Base-by-base conservation (phyloP, 805 yeast genomes). In the Nakazawaea sp. region DNA sequence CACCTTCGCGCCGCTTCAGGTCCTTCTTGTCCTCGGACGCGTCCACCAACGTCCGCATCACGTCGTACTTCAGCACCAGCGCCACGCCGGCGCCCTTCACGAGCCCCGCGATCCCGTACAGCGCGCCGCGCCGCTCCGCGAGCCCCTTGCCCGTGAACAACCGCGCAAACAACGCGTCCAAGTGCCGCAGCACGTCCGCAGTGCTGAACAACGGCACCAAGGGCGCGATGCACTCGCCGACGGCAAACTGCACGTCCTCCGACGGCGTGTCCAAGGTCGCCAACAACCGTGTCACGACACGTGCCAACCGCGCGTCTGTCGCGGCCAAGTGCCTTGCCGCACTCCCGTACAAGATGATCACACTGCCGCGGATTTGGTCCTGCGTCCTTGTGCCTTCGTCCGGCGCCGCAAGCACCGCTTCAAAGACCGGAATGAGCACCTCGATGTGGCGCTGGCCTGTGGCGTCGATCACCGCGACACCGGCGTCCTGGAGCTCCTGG, bases 91-190 rank as follows among this genome's bases (percentile, higher is more conserved):
- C 72, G 41, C 99, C 98, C 52, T 85, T 81, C 3, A 84, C 90
- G 31, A 92, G 60, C 45, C 99, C 99, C 17, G 97, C 84, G 48
- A 92, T 72, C 57, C 97, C 98, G 62, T 85, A 88, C 1, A 97
- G 97, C 2, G 96, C 90, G 52, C 97, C 99, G 46, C 90, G 73
- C 53, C 96, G 72, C n/a, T 68, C 64, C 1, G 72, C 71, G 27
- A 64, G 51, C 2, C 61, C 47, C 23, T 62, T 61, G 2, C 76
- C 77, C 7, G 59, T 55, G 51, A 84, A 76, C 18, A 89, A 62
- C 45, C 72, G 76, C 5, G 64, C 72, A 51, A 84, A 71, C 34
- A 88, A 62, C 3, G 51, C 47, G 26, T 79, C 82, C 40, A 85
- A 60, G 46, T 81, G 75, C 1, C 59, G 56, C 19, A 69, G 70